A percentile compares a stretch with the other conserved stretches of the same genome.
Evolutionary conservation across 2,329 filamentous ascomycete species (phyloP).

Genomic region (Kalaharituber pfeilii): DNA sequence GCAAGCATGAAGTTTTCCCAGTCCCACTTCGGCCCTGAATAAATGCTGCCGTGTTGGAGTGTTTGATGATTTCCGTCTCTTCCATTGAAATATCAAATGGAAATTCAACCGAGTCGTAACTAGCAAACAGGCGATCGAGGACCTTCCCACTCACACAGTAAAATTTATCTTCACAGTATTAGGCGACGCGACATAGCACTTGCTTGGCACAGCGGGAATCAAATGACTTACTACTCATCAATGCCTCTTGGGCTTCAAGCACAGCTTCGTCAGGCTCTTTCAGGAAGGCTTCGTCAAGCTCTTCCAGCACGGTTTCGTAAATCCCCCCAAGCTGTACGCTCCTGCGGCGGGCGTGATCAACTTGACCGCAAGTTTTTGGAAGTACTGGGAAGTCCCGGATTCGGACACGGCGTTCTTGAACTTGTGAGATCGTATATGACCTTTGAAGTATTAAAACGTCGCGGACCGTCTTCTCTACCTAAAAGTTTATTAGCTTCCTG

Average conservation of each 20-base stretch:
- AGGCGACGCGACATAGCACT: background rate
- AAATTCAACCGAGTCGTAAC: constrained; percentile 14
- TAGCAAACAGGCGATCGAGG: background rate
- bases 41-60: constrained; percentile 21
- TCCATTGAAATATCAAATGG: constrained; percentile 22
- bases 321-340: no score
- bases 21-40: constrained; percentile 25
- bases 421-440: background rate
- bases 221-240: background rate
- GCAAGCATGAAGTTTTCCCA: constrained; percentile 25
- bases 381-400: background rate
- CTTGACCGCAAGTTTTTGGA: background rate
- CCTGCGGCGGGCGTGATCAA: no score
- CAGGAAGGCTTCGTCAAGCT: background rate
- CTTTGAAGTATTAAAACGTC: background rate
- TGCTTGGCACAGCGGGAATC: background rate
- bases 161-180: background rate
- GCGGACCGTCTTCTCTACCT: background rate
- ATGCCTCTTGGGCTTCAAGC: background rate
- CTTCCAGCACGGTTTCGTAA: no score
- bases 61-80: constrained; percentile 20
- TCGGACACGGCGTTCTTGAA: background rate
- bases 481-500: background rate
- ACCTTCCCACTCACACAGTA: background rate
- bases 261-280: background rate